Evolutionary conservation across 2,329 filamentous ascomycete species (phyloP).

Genomic region (Stylonectria norvegica): DNA sequence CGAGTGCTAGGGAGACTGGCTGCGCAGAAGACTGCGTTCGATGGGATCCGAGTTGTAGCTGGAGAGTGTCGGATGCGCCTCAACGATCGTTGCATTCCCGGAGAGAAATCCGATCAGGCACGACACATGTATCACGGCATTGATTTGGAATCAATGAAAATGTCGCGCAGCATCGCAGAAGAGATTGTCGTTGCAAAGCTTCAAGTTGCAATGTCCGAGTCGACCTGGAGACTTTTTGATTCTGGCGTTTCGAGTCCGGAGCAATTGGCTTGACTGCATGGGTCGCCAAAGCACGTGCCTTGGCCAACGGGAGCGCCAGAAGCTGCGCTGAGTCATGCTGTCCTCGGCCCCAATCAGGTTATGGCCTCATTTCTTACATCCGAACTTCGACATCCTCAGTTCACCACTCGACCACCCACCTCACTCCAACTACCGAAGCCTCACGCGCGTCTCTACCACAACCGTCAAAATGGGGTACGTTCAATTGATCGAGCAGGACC

Average conservation of each 20-base stretch:
- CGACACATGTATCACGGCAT: conserved; percentile 24
- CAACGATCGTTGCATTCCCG: conserved; percentile 31
- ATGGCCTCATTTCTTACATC: conserved; percentile 40
- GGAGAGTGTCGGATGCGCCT: conserved; percentile 16
- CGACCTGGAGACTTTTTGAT: conserved; percentile 13
- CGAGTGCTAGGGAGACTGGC: conserved; percentile 7
- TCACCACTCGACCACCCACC: conserved; percentile 26
- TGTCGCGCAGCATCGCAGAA: no score
- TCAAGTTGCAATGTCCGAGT: not conserved
- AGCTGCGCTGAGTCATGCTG: conserved; percentile 35
- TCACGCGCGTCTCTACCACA: conserved; percentile 22
- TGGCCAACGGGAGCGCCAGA: conserved; percentile 18
- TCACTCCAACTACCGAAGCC: conserved; percentile 20
- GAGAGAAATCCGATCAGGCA: conserved; percentile 17
- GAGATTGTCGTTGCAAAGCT: no score
- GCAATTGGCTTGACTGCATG: conserved; percentile 6
- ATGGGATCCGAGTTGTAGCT: conserved; percentile 13
- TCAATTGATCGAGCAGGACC: conserved; percentile 19
- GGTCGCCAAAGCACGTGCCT: conserved; percentile 15
- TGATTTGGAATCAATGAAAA: no score
- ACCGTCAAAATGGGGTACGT: conserved; percentile 42
- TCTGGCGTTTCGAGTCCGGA: conserved; percentile 4
- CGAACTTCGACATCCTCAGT: conserved; percentile 28
- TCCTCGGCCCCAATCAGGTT: conserved; percentile 31
- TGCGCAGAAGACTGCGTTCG: conserved; percentile 8